phyloP scores from a whole-genome alignment of 129 eudicot genomes.

The Logfia minima region DNA sequence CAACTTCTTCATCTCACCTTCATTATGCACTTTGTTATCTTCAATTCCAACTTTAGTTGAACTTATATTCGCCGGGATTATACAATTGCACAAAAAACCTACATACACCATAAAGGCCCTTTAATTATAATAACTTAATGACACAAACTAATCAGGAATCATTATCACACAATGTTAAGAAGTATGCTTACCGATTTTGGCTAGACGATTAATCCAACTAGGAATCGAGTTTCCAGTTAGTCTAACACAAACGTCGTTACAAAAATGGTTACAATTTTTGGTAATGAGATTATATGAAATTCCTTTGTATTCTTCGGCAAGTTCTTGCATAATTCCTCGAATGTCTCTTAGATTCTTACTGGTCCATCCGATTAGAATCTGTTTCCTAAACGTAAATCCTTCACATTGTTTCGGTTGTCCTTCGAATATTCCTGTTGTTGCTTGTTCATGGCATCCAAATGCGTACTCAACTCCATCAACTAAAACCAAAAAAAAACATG shows the following conservation, averaged over 20 bases:
- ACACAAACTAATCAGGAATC: no score
- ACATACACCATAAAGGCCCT: slow-evolving; percentile 6
- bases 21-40: slow-evolving; percentile 47
- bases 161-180: background rate
- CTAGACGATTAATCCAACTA: slow-evolving; percentile 88
- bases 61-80: slow-evolving; percentile 65
- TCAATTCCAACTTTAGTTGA: slow-evolving; percentile 65
- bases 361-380: slow-evolving; percentile 76
- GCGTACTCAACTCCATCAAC: slow-evolving; percentile 95
- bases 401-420: slow-evolving; percentile 82
- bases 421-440: slow-evolving; percentile 76
- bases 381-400: slow-evolving; percentile 76
- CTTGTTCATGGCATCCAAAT: slow-evolving; percentile 85
- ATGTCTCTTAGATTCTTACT: slow-evolving; percentile 53
- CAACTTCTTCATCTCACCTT: slow-evolving; percentile 51
- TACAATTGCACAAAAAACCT: slow-evolving; percentile 78
- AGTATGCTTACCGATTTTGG: slow-evolving; percentile 62
- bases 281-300: slow-evolving; percentile 76
- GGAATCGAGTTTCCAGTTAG: slow-evolving; percentile 78
- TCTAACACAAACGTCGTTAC: slow-evolving; percentile 70
- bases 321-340: slow-evolving; percentile 62
- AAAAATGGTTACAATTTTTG: slow-evolving; percentile 86
- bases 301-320: slow-evolving; percentile 68
- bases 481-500: slow-evolving; percentile 20
- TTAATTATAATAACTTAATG: background rate